phyloP scores from a whole-genome alignment of 805 yeast species.

The Candida broadrunensis region DNA sequence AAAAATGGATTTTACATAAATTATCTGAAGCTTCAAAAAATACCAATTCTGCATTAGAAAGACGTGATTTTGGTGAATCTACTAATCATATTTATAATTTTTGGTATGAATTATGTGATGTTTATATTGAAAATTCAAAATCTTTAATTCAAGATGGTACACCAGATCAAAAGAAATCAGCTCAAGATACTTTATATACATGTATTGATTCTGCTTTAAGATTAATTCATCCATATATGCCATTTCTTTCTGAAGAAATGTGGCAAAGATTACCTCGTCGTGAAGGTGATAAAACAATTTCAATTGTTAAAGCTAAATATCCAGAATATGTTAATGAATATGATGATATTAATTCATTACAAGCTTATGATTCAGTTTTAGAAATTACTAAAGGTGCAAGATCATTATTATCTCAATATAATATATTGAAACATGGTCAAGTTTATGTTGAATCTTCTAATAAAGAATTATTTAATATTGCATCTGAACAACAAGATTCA shows the following conservation, averaged over 20 bases:
- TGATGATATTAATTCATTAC: slow-evolving; percentile 61
- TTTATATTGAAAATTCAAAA: slow-evolving; percentile 97
- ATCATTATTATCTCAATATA: slow-evolving; percentile 87
- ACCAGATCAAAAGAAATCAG: slow-evolving; percentile 77
- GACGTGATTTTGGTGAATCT: slow-evolving; percentile 84
- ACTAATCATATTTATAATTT: slow-evolving; percentile 86
- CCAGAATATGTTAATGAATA: slow-evolving; percentile 65
- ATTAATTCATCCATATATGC: slow-evolving; percentile 98
- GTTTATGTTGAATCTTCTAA: slow-evolving; percentile 74
- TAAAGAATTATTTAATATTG: slow-evolving; percentile 47
- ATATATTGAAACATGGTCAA: slow-evolving; percentile 83
- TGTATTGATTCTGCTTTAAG: slow-evolving; percentile 88
- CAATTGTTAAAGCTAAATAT: slow-evolving; percentile 78
- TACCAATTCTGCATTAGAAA: slow-evolving; percentile 66
- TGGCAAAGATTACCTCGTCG: slow-evolving; percentile 98
- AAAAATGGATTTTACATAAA: slow-evolving; percentile 93
- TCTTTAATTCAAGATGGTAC: slow-evolving; percentile 89
- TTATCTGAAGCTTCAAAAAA: slow-evolving; percentile 65
- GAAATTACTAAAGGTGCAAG: slow-evolving; percentile 88
- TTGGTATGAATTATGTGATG: slow-evolving; percentile 97
- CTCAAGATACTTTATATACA: slow-evolving; percentile 91
- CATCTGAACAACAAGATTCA: slow-evolving; percentile 73
- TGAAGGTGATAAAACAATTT: slow-evolving; percentile 59
- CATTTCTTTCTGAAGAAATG: slow-evolving; percentile 94
- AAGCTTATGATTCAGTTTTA: slow-evolving; percentile 79